Conservation (phyloP, 257 asterid species). For the Solanum bukasovii region DNA sequence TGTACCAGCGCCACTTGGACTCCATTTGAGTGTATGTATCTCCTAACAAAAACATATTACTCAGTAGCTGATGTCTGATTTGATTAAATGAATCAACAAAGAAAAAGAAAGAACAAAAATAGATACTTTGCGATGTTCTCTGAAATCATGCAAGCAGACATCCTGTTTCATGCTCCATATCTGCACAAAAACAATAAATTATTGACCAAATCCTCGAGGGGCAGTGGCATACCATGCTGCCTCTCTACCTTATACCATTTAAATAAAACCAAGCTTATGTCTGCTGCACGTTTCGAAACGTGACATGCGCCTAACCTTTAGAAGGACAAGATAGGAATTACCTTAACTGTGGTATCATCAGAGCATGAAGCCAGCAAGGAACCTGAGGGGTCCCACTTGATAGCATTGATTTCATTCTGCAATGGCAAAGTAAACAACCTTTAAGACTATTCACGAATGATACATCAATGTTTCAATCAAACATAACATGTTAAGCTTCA, state of each 20-base stretch:
- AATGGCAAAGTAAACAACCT: neutral
- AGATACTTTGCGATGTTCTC: slow-evolving; percentile 58
- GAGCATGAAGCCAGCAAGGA: slow-evolving; percentile 93
- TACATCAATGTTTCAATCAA: neutral
- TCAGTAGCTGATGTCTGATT: neutral
- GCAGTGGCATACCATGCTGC: neutral
- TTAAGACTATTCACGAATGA: neutral
- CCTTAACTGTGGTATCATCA: slow-evolving; percentile 87
- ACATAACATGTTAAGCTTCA: neutral
- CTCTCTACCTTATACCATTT: neutral
- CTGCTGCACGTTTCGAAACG: neutral
- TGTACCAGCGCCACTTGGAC: slow-evolving; percentile 86
- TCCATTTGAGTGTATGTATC: slow-evolving; percentile 87
- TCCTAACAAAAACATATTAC: slow-evolving; percentile 34
- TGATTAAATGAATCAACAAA: neutral
- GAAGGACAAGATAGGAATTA: too few relatives aligned
- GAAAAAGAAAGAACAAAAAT: neutral
- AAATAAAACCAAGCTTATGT: neutral
- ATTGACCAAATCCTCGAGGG: neutral
- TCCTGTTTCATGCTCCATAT: slow-evolving; percentile 87
- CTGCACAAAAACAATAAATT: slow-evolving; percentile 29
- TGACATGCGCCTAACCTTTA: neutral
- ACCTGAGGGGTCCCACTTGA: slow-evolving; percentile 96
- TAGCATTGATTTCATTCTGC: slow-evolving; percentile 88
- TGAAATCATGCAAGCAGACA: slow-evolving; percentile 60